A percentile compares a stretch with the other conserved stretches of the same genome.
Evolutionary conservation across 2,329 filamentous ascomycete species (phyloP).

Genomic region (Aspergillus ustus): DNA sequence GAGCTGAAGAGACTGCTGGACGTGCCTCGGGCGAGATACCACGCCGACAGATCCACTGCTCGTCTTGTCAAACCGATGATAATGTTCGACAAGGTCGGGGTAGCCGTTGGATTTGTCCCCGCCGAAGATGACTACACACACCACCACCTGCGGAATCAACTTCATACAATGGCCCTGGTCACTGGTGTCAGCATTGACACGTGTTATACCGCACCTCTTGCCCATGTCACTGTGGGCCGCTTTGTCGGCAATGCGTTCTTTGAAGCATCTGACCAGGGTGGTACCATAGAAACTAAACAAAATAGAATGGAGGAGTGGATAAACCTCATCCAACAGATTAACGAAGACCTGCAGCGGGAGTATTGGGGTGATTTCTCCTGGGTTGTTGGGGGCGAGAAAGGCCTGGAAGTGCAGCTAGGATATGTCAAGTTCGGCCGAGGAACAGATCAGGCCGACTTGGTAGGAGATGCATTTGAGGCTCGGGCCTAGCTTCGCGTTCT

Average conservation of each 20-base stretch:
- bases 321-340: not conserved
- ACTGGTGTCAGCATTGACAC: conserved; percentile 10
- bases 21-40: not conserved
- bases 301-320: conserved; percentile 2
- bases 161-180: not conserved
- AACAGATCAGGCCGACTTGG: conserved; percentile 1
- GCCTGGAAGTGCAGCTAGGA: conserved; percentile 9
- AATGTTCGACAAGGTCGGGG: conserved; percentile 4
- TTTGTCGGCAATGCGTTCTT: conserved; percentile 2
- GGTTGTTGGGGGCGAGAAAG: not conserved
- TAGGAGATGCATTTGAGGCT: not conserved
- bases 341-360: not conserved
- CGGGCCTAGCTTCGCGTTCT: not conserved
- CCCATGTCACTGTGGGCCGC: conserved; percentile 7
- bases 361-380: not conserved
- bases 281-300: not conserved
- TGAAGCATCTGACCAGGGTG: not conserved
- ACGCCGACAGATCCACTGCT: not conserved
- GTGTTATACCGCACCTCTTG: conserved; percentile 14
- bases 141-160: conserved; percentile 8
- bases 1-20: not conserved
- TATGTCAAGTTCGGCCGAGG: conserved; percentile 10
- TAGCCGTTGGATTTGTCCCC: conserved; percentile 2
- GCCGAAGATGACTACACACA: conserved; percentile 1
- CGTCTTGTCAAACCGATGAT: conserved; percentile 7